phyloP scores from a whole-genome alignment of 1,139 yeast genomes.

The Geotrichum restrictum region DNA sequence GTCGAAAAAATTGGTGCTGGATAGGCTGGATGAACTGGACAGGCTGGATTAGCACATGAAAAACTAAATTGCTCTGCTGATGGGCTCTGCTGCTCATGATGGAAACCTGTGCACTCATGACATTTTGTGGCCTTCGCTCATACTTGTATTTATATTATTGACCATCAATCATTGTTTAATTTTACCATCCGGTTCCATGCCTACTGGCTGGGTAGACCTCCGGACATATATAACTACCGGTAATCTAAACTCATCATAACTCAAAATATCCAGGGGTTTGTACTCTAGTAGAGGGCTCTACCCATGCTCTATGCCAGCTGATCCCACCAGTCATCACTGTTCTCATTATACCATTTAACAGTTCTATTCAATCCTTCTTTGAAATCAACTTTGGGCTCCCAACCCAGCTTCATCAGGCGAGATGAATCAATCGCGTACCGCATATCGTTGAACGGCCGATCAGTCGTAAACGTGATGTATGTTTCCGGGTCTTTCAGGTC shows the following conservation, averaged over 20 bases:
- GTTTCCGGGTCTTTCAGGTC: conserved; percentile 23
- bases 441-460: conserved; percentile 52
- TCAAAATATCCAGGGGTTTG: no score
- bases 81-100: background rate
- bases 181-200: no score
- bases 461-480: conserved; percentile 41
- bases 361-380: conserved; percentile 41
- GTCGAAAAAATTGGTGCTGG: conserved; percentile 71
- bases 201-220: no score
- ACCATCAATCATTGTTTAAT: no score
- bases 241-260: no score
- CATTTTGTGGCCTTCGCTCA: no score
- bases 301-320: background rate
- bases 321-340: conserved; percentile 28
- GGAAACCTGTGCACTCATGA: background rate
- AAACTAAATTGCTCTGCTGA: no score
- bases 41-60: conserved; percentile 25
- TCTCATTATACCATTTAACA: conserved; percentile 37
- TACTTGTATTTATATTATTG: no score
- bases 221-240: no score
- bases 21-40: conserved; percentile 48
- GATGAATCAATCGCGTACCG: conserved; percentile 46
- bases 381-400: conserved; percentile 45
- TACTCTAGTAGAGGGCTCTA: no score
- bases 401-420: conserved; percentile 45